Evolutionary conservation across 164 flowering plant species (phyloP), one percentile per base, ranked within the genome.

Genomic region (Saururus chinensis): DNA sequence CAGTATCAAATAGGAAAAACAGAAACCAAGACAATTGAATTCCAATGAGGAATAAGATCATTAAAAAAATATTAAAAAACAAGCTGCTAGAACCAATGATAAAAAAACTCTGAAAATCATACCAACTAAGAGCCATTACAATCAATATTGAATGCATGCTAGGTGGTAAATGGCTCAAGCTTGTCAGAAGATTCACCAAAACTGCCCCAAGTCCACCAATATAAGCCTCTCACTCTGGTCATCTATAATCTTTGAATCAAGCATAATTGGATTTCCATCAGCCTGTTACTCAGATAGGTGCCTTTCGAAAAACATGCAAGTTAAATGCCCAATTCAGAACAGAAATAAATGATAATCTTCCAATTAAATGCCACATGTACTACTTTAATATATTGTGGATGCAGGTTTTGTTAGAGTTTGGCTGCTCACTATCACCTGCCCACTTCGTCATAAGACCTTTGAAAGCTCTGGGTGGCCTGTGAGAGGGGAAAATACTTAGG

Each of bases 61-160:
- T 21, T 49, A 49, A 30, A 37, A 51, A n/a, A 60, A 53, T 1
- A 21, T 19, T 0, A 20, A 53, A 19, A 20, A 19, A 53, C 9
- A 53, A 53, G 11, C 23, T 17, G 24, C 56, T 17, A 53, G 10
- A 53, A 53, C 56, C 9, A 53, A 54, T 54, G 11, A 30, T 19
- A 40, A 55, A 4, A 37, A 16, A 59, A 40, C 51, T 59, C 24
- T 57, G 23, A 55, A 68, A 19, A 19, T 61, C 83, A 57, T 83
- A 93, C 99, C 99, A 93, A 60, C 79, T 85, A 62, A 93, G 84
- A 69, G 97, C 96, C 95, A 89, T 88, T 61, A 93, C 99, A 64
- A 84, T 59, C 56, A 93, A 95, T 64, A 90, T 97, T 24, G 95
- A 82, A 80, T 90, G 89, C 99, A 93, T 93, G 42, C 82, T 88